A percentile compares a stretch with the other conserved stretches of the same genome.
Conservation (phyloP, 2,329 filamentous ascomycete genomes). For the Chaetomiaceae sp. region DNA sequence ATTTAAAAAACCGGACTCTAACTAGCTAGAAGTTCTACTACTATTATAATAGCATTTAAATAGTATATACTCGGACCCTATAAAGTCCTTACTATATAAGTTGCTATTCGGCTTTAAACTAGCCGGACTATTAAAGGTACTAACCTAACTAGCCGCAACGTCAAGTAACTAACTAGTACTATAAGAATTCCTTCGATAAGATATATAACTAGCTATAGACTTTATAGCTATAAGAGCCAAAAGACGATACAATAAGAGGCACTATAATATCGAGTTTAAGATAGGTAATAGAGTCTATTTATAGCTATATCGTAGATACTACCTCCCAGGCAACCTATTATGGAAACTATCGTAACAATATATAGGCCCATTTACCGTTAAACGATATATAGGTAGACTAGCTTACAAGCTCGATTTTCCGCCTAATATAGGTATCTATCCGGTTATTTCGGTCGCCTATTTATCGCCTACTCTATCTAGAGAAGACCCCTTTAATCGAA, state of each 20-base stretch:
- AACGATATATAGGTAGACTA: background rate
- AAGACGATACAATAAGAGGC: background rate
- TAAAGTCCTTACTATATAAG: background rate
- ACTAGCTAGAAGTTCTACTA: background rate
- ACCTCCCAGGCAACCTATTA: background rate
- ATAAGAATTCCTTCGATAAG: background rate
- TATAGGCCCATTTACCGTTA: background rate
- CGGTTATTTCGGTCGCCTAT: conserved; percentile 30
- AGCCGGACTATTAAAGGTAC: background rate
- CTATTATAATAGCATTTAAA: background rate
- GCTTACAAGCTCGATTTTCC: background rate
- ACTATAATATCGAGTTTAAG: background rate
- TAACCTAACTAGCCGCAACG: background rate
- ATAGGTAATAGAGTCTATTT: background rate
- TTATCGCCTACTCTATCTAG: conserved; percentile 28
- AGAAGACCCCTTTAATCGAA: background rate
- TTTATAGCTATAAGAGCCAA: background rate
- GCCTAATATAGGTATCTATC: background rate
- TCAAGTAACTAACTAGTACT: background rate
- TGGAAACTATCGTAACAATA: background rate
- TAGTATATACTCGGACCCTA: background rate
- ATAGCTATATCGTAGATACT: background rate
- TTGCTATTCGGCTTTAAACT: background rate
- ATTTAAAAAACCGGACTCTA: background rate
- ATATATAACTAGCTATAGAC: background rate